phyloP scores from a whole-genome alignment of 2,329 filamentous ascomycete species.

The Alternaria solani region DNA sequence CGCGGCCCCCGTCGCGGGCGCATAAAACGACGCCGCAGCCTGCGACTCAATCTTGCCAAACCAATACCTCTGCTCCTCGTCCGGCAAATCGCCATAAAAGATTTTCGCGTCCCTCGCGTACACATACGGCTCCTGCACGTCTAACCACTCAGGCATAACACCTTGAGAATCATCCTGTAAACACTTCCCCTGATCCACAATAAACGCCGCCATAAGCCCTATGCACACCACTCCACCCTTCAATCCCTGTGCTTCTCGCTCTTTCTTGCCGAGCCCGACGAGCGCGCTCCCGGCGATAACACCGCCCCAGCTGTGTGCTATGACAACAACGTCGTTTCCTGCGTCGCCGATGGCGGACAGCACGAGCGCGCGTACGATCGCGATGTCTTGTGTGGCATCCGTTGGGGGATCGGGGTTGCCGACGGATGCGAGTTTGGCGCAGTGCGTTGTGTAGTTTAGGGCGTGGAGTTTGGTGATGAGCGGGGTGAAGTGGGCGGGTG shows the following conservation, averaged over 20 bases:
- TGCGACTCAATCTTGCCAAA: not conserved
- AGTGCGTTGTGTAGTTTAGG: not conserved
- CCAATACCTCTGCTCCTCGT: slow-evolving; percentile 34
- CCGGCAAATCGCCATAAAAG: slow-evolving; percentile 43
- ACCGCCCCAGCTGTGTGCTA: slow-evolving; percentile 58
- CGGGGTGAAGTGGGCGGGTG: not conserved
- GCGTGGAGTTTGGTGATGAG: not conserved
- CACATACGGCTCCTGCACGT: not conserved
- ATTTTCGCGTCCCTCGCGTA: not conserved
- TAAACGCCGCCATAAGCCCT: slow-evolving; percentile 51
- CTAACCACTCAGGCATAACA: too few species aligned
- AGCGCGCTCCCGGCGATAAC: slow-evolving; percentile 50
- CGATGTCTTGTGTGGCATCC: not conserved
- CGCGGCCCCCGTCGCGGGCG: slow-evolving; percentile 36
- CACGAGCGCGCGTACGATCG: slow-evolving; percentile 19
- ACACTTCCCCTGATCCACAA: slow-evolving; percentile 45
- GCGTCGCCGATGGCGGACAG: slow-evolving; percentile 44
- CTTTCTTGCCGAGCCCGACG: slow-evolving; percentile 45
- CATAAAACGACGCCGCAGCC: slow-evolving; percentile 28
- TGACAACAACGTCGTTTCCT: slow-evolving; percentile 54
- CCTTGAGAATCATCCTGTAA: too few species aligned
- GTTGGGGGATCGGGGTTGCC: not conserved
- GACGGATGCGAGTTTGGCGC: not conserved
- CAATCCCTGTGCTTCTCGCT: slow-evolving; percentile 45
- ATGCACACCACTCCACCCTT: slow-evolving; percentile 50